These are phyloP conservation scores for Cutaneotrichosporon sp. DNA, from an alignment of 1,284 basidiomycete genomes.

Conservation along the genomic window DNA sequence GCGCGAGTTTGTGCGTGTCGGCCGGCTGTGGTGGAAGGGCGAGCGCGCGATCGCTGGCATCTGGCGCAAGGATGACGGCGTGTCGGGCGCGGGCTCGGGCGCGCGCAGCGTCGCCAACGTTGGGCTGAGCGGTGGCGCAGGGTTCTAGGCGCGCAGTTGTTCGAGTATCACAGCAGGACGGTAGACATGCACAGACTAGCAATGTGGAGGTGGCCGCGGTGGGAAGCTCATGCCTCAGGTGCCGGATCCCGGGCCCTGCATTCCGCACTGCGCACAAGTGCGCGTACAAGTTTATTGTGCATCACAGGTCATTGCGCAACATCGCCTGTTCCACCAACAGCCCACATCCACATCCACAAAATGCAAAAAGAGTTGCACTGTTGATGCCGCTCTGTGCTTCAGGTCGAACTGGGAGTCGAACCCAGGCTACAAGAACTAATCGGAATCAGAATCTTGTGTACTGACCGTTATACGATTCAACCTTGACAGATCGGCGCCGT, in stretches of 20 bases:
- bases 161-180: not conserved
- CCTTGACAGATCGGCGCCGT: too few relatives aligned
- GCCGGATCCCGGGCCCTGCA: not conserved
- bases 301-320: too few relatives aligned
- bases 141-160: conserved; percentile 17
- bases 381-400: not conserved
- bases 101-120: conserved; percentile 28
- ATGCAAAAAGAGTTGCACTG: not conserved
- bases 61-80: conserved; percentile 21
- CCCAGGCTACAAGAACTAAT: conserved; percentile 2
- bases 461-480: not conserved
- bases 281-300: too few relatives aligned
- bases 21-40: conserved; percentile 56
- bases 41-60: conserved; percentile 35
- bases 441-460: conserved; percentile 3
- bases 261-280: not conserved
- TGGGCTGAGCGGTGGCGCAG: conserved; percentile 36
- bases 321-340: too few relatives aligned
- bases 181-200: conserved; percentile 8
- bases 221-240: not conserved
- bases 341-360: not conserved
- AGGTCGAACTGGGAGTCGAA: conserved; percentile 2
- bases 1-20: conserved; percentile 74
- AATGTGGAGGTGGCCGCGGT: not conserved
- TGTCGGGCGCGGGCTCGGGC: conserved; percentile 24